Conservation (phyloP, 495 filamentous ascomycete species). For the Penicillium desertorum region DNA sequence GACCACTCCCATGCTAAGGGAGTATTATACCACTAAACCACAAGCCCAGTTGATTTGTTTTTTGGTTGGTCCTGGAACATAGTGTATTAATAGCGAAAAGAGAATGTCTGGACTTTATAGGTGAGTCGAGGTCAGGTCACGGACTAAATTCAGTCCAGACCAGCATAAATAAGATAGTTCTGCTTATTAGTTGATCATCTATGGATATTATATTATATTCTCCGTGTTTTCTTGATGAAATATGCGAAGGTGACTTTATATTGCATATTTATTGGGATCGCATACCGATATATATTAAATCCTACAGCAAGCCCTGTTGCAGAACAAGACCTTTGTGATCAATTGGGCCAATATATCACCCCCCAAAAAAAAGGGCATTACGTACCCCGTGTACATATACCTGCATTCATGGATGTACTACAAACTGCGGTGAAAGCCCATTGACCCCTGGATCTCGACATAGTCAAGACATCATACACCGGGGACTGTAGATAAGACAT, state of each 20-base stretch:
- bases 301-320: not conserved
- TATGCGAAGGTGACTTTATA: not conserved
- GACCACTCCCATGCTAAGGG: slow-evolving; percentile 54
- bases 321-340: not conserved
- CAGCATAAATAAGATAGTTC: not conserved
- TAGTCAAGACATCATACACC: too few species aligned
- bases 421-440: not conserved
- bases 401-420: not conserved
- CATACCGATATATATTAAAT: not conserved
- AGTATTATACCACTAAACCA: slow-evolving; percentile 50
- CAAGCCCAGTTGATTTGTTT: slow-evolving; percentile 39
- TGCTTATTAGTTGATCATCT: not conserved
- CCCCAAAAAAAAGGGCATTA: not conserved
- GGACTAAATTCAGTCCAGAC: not conserved
- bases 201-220: not conserved
- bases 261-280: not conserved
- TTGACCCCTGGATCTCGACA: not conserved
- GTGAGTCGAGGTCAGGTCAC: not conserved
- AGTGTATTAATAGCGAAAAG: not conserved
- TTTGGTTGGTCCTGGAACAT: not conserved
- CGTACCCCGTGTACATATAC: not conserved
- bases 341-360: not conserved
- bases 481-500: not conserved
- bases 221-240: not conserved
- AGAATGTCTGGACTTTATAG: too few species aligned